Conservation (phyloP, 208 protist genomes). For the Leishmania guyanensis region DNA sequence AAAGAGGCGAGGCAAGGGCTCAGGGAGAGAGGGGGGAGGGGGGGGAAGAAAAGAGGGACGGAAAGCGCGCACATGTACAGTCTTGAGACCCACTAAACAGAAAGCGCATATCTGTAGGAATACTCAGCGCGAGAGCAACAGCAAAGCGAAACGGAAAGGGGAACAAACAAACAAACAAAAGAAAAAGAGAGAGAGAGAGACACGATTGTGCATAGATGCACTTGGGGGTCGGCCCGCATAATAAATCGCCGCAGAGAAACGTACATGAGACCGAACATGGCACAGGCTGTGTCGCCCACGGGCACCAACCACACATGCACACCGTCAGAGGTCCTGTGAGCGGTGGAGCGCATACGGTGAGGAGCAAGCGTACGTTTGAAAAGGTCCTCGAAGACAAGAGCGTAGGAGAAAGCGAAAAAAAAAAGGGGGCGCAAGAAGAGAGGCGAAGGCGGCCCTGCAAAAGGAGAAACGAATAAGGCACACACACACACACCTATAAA, state of each 20-base stretch:
- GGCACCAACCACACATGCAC: too few species aligned
- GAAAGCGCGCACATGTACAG: too few species aligned
- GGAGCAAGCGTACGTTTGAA: too few species aligned
- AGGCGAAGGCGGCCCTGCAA: background rate
- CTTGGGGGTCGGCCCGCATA: background rate
- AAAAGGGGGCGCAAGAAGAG: background rate
- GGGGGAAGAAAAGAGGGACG: background rate
- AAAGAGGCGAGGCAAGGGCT: background rate
- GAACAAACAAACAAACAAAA: conserved; percentile 1
- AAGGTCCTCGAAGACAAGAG: too few species aligned
- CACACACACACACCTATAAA: background rate
- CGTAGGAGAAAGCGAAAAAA: conserved; percentile 7
- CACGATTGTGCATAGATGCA: background rate
- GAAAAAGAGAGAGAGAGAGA: background rate
- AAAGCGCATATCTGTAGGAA: background rate
- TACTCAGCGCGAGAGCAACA: background rate
- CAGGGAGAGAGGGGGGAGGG: background rate
- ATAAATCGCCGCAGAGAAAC: background rate
- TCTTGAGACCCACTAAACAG: background rate
- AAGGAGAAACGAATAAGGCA: background rate
- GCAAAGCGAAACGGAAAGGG: conserved; percentile 8
- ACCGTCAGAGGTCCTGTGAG: too few species aligned
- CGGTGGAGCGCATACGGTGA: too few species aligned
- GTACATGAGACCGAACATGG: background rate
- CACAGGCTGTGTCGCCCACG: background rate